Conservation (phyloP, 2,329 filamentous ascomycete species). For the Alternaria panax region DNA sequence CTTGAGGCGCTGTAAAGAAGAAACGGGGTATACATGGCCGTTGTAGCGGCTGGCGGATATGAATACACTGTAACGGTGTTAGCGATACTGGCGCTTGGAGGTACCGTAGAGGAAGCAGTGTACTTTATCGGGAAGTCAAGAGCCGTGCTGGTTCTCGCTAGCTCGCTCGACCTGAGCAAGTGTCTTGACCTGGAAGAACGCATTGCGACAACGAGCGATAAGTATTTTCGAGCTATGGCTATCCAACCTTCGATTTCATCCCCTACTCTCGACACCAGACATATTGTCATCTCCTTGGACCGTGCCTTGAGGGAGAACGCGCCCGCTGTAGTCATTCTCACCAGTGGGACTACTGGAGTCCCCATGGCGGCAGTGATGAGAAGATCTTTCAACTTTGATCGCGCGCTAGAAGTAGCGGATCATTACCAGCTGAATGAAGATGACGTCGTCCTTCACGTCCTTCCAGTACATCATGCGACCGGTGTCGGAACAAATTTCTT, state of each 20-base stretch:
- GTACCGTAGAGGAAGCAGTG: constrained; percentile 55
- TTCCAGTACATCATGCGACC: constrained; percentile 49
- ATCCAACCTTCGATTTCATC: constrained; percentile 47
- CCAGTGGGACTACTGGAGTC: constrained; percentile 56
- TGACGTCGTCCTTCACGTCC: constrained; percentile 45
- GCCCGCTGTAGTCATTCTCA: constrained; percentile 56
- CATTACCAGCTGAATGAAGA: constrained; percentile 42
- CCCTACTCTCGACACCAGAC: constrained; percentile 34
- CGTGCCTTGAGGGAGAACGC: constrained; percentile 51
- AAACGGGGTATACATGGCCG: constrained; percentile 54
- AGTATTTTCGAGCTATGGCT: constrained; percentile 48
- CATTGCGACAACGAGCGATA: constrained; percentile 35
- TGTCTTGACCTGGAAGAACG: constrained; percentile 37
- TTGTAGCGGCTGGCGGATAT: constrained; percentile 57
- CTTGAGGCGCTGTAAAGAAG: constrained; percentile 39
- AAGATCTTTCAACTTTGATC: constrained; percentile 50
- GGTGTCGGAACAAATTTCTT: constrained; percentile 49
- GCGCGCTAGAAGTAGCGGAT: constrained; percentile 43
- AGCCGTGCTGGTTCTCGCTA: constrained; percentile 50
- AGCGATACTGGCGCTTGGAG: constrained; percentile 57
- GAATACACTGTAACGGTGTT: constrained; percentile 59
- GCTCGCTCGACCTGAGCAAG: constrained; percentile 43
- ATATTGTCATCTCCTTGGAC: constrained; percentile 54
- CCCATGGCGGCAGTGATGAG: constrained; percentile 58
- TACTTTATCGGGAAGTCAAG: constrained; percentile 55